Base-by-base conservation (phyloP, 2,329 filamentous ascomycete species). In the Colletotrichum trifolii region DNA sequence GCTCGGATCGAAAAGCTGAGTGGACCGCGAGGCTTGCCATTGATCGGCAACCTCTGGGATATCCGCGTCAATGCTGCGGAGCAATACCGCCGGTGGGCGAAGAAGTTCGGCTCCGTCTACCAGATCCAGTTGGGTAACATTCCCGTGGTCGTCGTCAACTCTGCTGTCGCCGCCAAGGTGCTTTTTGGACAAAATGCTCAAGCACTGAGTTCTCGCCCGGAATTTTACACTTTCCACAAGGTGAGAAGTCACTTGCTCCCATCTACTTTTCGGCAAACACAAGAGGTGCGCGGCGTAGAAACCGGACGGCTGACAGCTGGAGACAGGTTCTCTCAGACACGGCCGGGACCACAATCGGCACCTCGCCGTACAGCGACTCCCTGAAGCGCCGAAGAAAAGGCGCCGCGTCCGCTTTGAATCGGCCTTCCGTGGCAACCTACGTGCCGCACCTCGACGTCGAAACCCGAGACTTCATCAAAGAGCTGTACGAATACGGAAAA, bases 291-390 rank as follows among this genome's bases (percentile, higher is more conserved):
- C 13, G 3, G 12, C 1, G 13, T 33, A 8, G 10, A 9, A 47
- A 42, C 39, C 39, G n/a, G 11, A 8, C 17, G n/a, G 45, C 45
- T 47, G 15, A 12, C 36, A 15, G 6, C 8, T 11, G n/a, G 11
- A 17, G 17, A 7, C 50, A 87, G 85, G 84, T 89, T 2, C 79
- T 90, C 2, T 89, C 86, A 2, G 87, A 89, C 47, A 90, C 88
- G 0, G 85, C 87, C 1, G 88, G 88, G 6, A 90, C 88, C 1
- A 91, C 89, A 0, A 90, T 91, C 60, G 89, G 89, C 0, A 91
- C 89, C 0, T 88, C 86, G 1, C 89, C 89, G 0, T 91, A 89
- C 71, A 87, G 84, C 58, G 88, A 91, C 4, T 88, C 85, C 0
- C 75, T 90, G 35, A 91, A 90, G 73, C 80, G 87, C 6, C 80